Evolutionary conservation across 2,329 filamentous ascomycete species (phyloP).

Genomic region (Alternaria rosae): DNA sequence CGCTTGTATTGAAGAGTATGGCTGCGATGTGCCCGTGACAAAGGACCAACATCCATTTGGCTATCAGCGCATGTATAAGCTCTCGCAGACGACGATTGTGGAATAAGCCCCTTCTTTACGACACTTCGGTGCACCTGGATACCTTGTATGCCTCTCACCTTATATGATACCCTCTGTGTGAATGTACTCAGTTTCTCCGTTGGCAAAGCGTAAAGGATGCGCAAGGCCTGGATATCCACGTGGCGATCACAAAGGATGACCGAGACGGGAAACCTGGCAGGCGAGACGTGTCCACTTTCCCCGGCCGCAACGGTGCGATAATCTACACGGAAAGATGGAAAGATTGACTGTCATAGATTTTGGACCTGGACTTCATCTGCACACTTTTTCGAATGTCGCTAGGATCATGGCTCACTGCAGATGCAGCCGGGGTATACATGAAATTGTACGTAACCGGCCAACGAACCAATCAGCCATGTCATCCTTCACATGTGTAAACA

Average conservation of each 20-base stretch:
- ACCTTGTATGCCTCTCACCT: not conserved
- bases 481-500: not conserved
- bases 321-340: not conserved
- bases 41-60: slow-evolving; percentile 19
- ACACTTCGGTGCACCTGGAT: not conserved
- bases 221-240: not conserved
- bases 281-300: not conserved
- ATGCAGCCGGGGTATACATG: not conserved
- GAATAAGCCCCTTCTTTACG: not conserved
- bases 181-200: not conserved
- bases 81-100: slow-evolving; percentile 32
- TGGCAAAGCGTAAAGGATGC: not conserved
- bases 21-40: slow-evolving; percentile 22
- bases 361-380: not conserved
- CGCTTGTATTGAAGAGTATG: slow-evolving; percentile 36
- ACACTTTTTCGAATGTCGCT: not conserved
- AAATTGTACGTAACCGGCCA: not conserved
- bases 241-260: not conserved
- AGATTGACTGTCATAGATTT: not conserved
- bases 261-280: not conserved
- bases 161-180: not conserved
- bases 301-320: not conserved
- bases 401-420: not conserved
- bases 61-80: slow-evolving; percentile 34
- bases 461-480: not conserved